These are phyloP conservation scores for Alternaria viburni DNA, from an alignment of 2,329 filamentous ascomycete genomes.

Conservation along the genomic window DNA sequence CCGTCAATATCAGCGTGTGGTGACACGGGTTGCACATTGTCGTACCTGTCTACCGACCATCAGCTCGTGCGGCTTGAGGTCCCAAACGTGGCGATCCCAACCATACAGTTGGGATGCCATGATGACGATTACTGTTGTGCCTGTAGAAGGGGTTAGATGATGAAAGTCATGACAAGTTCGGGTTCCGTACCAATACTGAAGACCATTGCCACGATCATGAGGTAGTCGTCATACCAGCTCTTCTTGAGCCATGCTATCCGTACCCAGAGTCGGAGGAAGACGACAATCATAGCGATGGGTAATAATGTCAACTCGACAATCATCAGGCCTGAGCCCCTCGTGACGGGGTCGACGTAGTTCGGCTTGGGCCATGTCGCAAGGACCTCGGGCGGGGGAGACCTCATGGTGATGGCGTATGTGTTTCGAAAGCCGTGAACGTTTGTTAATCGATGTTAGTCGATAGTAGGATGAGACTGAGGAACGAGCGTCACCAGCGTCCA, in stretches of 20 bases:
- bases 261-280: conserved; percentile 44
- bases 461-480: conserved; percentile 24
- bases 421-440: conserved; percentile 22
- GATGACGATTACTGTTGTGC: conserved; percentile 14
- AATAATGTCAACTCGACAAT: conserved; percentile 49
- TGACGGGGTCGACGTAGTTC: conserved; percentile 53
- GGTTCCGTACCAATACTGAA: conserved; percentile 13
- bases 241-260: conserved; percentile 46
- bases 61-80: conserved; percentile 36
- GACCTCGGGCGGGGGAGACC: conserved; percentile 44
- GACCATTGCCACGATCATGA: conserved; percentile 48
- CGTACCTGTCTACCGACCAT: conserved; percentile 45
- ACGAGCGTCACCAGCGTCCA: conserved; percentile 35
- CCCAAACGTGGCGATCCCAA: conserved; percentile 49
- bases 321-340: conserved; percentile 51
- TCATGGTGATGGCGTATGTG: conserved; percentile 30
- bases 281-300: conserved; percentile 45
- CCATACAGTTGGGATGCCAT: conserved; percentile 45
- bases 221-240: conserved; percentile 49
- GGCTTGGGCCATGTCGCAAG: conserved; percentile 50
- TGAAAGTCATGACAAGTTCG: background rate
- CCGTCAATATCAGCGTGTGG: conserved; percentile 26
- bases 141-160: background rate
- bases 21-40: conserved; percentile 22
- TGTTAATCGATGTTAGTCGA: conserved; percentile 30